Evolutionary conservation across 352 stramenopile genomes (phyloP), one percentile per base, ranked within the genome.

Genomic region (Globisporangium heterothallicum): DNA sequence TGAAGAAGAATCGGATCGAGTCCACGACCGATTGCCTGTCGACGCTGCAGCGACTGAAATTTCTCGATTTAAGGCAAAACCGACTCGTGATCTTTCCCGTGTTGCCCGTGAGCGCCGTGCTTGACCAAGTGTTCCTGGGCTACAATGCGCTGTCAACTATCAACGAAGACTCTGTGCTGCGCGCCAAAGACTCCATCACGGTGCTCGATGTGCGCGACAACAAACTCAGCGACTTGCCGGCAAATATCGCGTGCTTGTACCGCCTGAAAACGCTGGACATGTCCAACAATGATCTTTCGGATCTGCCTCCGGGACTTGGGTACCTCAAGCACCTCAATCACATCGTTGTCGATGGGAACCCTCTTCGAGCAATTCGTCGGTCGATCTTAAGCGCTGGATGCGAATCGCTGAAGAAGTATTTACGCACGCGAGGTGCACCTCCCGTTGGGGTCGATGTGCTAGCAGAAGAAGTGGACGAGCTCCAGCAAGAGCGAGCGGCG

Each of bases 181-280:
- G 76, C 4, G 70, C 71, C 8, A 78, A 88, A 50, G 63, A 91
- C 38, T 74, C 73, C 13, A 64, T 91, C 45, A 92, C 79, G 0
- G 66, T 94, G 1, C 56, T 94, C 25, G 84, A 94, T 26, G 60
- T 92, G 40, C 67, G 82, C 1, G 82, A 94, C 64, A 94, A 94
- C 59, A 92, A 92, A 42, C 65, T 94, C 14, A 61, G 42, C 22
- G 38, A 12, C 25, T 55, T 94, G 16, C 78, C 80, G 0, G 68
- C 56, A 1, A 78, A 73, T 24, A 61, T 89, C 6, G 80, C 72
- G 35, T 76, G 64, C 21, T 61, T 89, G 10, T 77, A 76, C 32
- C 61, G 58, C 3, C 68, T 94, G 34, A 94, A 94, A 51, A 92
- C 84, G 10, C 68, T 94, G 14, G 79, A 94, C 52, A 16, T 94